Evolutionary conservation across 164 flowering plant genomes (phyloP).

Genomic region (Houttuynia cordata): DNA sequence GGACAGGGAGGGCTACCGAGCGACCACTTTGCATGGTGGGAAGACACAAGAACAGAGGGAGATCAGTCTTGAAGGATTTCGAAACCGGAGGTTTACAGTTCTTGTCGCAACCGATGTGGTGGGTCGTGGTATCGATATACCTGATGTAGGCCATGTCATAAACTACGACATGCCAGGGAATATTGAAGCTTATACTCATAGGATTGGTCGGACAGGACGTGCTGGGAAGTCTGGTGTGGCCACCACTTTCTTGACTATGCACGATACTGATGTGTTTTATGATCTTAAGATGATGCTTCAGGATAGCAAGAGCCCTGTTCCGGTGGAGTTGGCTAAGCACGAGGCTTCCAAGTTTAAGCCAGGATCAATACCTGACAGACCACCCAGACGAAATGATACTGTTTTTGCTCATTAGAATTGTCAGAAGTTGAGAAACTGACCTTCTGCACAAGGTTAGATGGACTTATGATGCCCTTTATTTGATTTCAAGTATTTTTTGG

Average conservation of each 20-base stretch:
- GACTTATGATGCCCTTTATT: background rate
- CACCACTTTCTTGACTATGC: constrained; percentile 74
- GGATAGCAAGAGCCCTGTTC: constrained; percentile 79
- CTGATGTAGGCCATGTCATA: constrained; percentile 84
- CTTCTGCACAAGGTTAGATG: background rate
- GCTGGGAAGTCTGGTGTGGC: constrained; percentile 94
- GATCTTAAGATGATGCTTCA: constrained; percentile 91
- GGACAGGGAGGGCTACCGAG: constrained; percentile 67
- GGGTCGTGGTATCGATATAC: constrained; percentile 95
- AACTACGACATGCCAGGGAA: constrained; percentile 80
- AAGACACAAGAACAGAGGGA: constrained; percentile 90
- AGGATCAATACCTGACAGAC: constrained; percentile 73
- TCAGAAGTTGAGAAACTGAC: background rate
- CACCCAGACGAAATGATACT: constrained; percentile 79
- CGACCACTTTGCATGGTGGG: constrained; percentile 86
- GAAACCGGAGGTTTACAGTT: constrained; percentile 76
- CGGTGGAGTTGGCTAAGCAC: constrained; percentile 81
- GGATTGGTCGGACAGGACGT: constrained; percentile 92
- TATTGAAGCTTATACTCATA: constrained; percentile 78
- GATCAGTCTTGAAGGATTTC: constrained; percentile 85
- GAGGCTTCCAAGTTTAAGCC: constrained; percentile 93
- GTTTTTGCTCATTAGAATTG: constrained; percentile 47
- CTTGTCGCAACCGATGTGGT: constrained; percentile 93
- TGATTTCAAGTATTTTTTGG: no score
- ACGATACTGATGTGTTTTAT: constrained; percentile 78